Evolutionary conservation across 1,284 basidiomycete genomes (phyloP), one percentile per base, ranked within the genome.

Genomic region (Leccinum subfulvum): DNA sequence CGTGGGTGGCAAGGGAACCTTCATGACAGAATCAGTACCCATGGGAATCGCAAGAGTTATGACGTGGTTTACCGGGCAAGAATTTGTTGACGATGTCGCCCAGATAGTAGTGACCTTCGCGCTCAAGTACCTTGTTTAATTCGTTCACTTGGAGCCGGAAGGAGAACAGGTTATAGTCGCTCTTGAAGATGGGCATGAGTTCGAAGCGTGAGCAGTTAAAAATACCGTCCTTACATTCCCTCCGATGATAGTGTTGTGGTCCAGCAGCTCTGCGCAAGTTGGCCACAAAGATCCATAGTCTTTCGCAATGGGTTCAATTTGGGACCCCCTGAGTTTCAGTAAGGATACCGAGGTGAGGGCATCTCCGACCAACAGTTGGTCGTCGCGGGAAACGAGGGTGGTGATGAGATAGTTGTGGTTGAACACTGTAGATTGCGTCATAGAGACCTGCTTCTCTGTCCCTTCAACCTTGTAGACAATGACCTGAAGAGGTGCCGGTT

Each of bases 241-340:
- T 41, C 88, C 90, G 47, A 95, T 84, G 51, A 96, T 80, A 23
- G 82, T 84, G 33, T 79, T 77, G 35, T 79, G 75, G 64, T 82
- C 81, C 13, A 84, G 75, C 18, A 84, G 77, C 63, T 87, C 84
- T 6, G 91, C 79, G 41, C 80, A 78, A 1, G 88, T 77, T 2
- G 91, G 91, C 80, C 87, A 90, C 58, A 94, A 77, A 4, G 93
- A 87, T 1, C 85, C 83, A 75, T 91, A 91, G 75, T 97, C 93
- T 68, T 88, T 84, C 18, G 90, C 89, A 41, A 91, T 76, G 26
- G 84, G 84, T 61, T 81, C 73, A 2, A 97, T 75, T 64, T 80
- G 79, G 4, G 77, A 70, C 5, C 75, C 80, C 1, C 74, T 69
- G 30, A 90, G 73, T 55, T 84, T 82, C 16, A 97, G 77, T 3